Evolutionary conservation across 2,329 filamentous ascomycete species (phyloP), one percentile per base, ranked within the genome.

Genomic region (Acrodontium crateriforme): DNA sequence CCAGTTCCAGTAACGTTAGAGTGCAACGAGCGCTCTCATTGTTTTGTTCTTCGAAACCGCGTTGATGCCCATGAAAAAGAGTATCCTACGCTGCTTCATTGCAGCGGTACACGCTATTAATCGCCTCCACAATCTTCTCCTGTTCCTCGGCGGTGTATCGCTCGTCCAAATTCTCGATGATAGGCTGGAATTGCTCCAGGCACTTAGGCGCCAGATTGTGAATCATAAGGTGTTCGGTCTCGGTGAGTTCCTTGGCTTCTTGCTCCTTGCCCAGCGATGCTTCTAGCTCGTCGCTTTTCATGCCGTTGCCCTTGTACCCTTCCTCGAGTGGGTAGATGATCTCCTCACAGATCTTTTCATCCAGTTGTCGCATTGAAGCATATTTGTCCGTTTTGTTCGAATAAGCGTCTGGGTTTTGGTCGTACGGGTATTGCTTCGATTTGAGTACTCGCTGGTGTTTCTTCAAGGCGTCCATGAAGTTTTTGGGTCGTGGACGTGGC

Each of bases 121-220:
- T 34, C 12, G 40, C 37, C 19, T 50, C 39, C 19, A 52, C 35
- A 13, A 54, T 37, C 15, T 39, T 21, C 28, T 47, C 39, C 38
- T 45, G 44, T 35, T 54, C 48, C 24, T 53, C 47, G 0, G 31
- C 30, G 2, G 42, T 42, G 16, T 50, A 53, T 16, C 51, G 32
- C 13, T 47, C 46, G 22, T 52, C 51, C 17, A 38, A 34, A 29
- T 48, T 46, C 36, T 53, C 51, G 17, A 54, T 43, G 42, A 53
- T 52, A 8, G 49, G 47, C 37, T 51, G 39, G 30, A 54, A 28
- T 35, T 49, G 43, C 37, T 50, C 45, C 9, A 46, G 32, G 13
- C 41, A 39, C 28, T 37, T 36, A 18, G 51, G 51, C 23, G 49
- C 46, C 19, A 45, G 40, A 27, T 54, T 54, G 24, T 45, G 42